A percentile compares a stretch with the other conserved stretches of the same genome.
Evolutionary conservation across 2,329 filamentous ascomycete genomes (phyloP).

Genomic region (Paraphaeosphaeria sporulosa): DNA sequence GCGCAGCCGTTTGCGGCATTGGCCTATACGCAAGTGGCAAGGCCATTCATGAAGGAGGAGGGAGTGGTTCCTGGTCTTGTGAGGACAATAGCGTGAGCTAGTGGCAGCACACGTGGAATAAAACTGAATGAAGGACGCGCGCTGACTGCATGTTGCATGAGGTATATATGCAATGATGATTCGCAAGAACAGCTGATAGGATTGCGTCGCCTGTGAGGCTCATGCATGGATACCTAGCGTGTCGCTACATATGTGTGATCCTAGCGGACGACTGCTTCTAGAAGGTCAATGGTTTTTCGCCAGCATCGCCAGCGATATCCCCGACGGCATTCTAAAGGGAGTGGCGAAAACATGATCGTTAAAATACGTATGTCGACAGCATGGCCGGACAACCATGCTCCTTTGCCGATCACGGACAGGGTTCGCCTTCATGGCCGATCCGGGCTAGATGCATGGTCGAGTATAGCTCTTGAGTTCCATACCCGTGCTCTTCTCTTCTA

Average conservation of each 20-base stretch:
- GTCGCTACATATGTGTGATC: constrained; percentile 1
- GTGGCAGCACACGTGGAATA: not conserved
- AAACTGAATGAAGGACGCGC: not conserved
- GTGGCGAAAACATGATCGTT: constrained; percentile 5
- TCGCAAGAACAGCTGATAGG: constrained; percentile 4
- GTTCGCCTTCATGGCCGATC: not conserved
- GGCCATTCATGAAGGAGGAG: constrained; percentile 30
- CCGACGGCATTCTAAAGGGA: not conserved
- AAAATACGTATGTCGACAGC: not conserved
- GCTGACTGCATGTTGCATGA: constrained; percentile 12
- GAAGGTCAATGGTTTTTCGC: constrained; percentile 2
- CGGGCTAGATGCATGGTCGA: constrained; percentile 7
- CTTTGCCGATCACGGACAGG: constrained; percentile 10
- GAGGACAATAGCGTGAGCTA: constrained; percentile 18
- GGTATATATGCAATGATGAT: constrained; percentile 9
- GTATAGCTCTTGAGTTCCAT: not conserved
- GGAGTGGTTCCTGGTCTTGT: constrained; percentile 31
- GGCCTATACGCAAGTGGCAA: constrained; percentile 34
- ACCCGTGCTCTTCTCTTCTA: constrained; percentile 4
- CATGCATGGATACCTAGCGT: constrained; percentile 10
- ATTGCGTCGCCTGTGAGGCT: constrained; percentile 7
- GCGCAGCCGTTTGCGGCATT: constrained; percentile 30
- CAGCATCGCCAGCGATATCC: not conserved
- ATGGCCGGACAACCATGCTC: constrained; percentile 2
- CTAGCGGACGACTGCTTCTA: constrained; percentile 4